These are phyloP conservation scores for Euphorbia lathyris DNA, from an alignment of 345 rosid species.

Conservation along the genomic window DNA sequence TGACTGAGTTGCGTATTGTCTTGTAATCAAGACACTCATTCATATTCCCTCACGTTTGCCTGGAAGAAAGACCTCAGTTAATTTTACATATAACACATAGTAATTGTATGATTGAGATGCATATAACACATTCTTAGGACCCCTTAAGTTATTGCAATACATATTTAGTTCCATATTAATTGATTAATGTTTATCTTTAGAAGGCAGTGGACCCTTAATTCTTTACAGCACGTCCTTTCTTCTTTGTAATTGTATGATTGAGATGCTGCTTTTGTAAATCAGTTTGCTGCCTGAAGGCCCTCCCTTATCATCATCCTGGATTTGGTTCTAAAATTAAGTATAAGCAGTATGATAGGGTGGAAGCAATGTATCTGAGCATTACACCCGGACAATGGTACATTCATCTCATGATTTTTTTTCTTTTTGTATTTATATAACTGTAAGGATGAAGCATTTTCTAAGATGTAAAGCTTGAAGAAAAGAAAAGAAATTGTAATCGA, in stretches of 20 bases:
- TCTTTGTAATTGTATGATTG: slow-evolving; percentile 7
- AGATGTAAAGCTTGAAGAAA: no score
- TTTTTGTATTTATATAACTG: background rate
- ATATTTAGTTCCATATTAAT: no score
- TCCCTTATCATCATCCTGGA: slow-evolving; percentile 29
- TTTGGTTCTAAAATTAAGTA: slow-evolving; percentile 41
- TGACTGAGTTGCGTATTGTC: background rate
- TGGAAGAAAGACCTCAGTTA: slow-evolving; percentile 38
- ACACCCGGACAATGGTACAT: background rate
- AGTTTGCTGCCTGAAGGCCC: slow-evolving; percentile 46
- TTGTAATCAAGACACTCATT: slow-evolving; percentile 53
- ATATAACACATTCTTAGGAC: no score
- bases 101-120: slow-evolving; percentile 1
- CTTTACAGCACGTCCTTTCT: background rate
- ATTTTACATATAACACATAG: slow-evolving; percentile 3
- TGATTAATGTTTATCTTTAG: no score
- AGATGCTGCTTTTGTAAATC: slow-evolving; percentile 9
- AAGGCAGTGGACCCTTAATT: slow-evolving; percentile 42
- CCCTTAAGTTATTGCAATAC: no score
- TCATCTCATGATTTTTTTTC: background rate
- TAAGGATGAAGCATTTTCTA: background rate
- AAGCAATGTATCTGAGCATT: no score
- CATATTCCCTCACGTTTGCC: slow-evolving; percentile 47
- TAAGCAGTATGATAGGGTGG: background rate
- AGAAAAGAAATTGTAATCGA: slow-evolving; percentile 51